Evolutionary conservation across 164 flowering plant species (phyloP).

Genomic region (Warburgia ugandensis): DNA sequence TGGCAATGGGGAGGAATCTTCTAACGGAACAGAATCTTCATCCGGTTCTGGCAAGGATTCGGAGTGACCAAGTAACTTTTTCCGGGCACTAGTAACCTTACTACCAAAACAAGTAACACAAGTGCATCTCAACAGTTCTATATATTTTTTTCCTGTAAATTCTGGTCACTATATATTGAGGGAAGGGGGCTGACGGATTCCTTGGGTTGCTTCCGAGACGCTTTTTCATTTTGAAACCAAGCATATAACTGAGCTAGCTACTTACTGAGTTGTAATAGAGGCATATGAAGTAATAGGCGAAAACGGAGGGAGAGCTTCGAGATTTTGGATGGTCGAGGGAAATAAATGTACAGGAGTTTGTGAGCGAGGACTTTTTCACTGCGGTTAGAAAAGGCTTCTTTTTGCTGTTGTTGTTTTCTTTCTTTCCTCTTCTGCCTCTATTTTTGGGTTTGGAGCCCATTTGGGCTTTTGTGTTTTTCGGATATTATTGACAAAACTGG

Average conservation of each 20-base stretch:
- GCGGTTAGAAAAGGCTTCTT: slow-evolving; percentile 14
- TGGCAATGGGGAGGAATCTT: slow-evolving; percentile 37
- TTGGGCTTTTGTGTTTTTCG: too few relatives aligned
- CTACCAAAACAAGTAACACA: slow-evolving; percentile 9
- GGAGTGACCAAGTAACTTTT: slow-evolving; percentile 23
- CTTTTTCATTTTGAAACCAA: slow-evolving; percentile 13
- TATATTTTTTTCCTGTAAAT: slow-evolving; percentile 1
- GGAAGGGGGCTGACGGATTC: slow-evolving; percentile 9
- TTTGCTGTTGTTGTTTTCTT: neutral
- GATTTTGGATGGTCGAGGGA: slow-evolving; percentile 6
- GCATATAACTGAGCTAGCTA: neutral
- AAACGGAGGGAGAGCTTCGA: slow-evolving; percentile 6
- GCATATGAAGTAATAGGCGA: neutral
- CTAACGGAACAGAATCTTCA: slow-evolving; percentile 31
- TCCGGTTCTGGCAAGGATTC: slow-evolving; percentile 43
- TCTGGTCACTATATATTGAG: slow-evolving; percentile 6
- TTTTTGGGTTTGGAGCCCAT: neutral
- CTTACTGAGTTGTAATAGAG: too few relatives aligned
- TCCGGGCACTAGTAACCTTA: slow-evolving; percentile 27
- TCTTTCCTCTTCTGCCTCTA: neutral
- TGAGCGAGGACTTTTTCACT: slow-evolving; percentile 5
- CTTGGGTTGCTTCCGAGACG: slow-evolving; percentile 6
- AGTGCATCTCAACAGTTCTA: neutral
- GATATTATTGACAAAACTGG: too few relatives aligned
- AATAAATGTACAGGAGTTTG: slow-evolving; percentile 22